Conservation (phyloP, 2,329 filamentous ascomycete species). For the Pseudogymnoascus destructans region DNA sequence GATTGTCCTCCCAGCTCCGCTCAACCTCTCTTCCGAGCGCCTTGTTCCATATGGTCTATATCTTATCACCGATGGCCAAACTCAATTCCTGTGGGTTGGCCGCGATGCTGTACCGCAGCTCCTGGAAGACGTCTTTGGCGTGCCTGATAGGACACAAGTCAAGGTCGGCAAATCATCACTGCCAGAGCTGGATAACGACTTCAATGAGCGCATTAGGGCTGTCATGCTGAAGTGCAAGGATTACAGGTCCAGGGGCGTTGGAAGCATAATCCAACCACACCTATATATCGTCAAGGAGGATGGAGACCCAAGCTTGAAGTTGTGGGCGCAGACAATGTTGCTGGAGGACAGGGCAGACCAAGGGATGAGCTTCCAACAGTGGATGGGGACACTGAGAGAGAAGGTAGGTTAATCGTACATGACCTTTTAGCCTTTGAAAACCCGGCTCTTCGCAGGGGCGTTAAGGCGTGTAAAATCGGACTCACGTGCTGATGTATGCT, state of each 20-base stretch:
- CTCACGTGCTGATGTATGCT: slow-evolving; percentile 7
- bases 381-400: slow-evolving; percentile 82
- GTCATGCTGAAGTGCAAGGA: slow-evolving; percentile 89
- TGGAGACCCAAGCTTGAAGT: slow-evolving; percentile 83
- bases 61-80: slow-evolving; percentile 92
- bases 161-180: slow-evolving; percentile 83
- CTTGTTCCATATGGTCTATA: slow-evolving; percentile 86
- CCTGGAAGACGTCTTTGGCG: slow-evolving; percentile 77
- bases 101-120: slow-evolving; percentile 85
- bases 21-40: slow-evolving; percentile 79
- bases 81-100: slow-evolving; percentile 94
- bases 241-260: slow-evolving; percentile 72
- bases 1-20: slow-evolving; percentile 69
- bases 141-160: slow-evolving; percentile 68
- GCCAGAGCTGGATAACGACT: slow-evolving; percentile 84
- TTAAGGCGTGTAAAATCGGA: slow-evolving; percentile 1
- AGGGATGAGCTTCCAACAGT: slow-evolving; percentile 83
- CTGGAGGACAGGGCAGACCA: slow-evolving; percentile 94
- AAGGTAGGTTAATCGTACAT: slow-evolving; percentile 52
- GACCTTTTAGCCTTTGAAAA: slow-evolving; percentile 8
- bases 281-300: slow-evolving; percentile 91
- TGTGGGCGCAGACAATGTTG: slow-evolving; percentile 93
- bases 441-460: neutral
- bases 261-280: slow-evolving; percentile 84
- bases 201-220: slow-evolving; percentile 84